Conservation (phyloP, 441 rosid species). For the Oxalis stricta region DNA sequence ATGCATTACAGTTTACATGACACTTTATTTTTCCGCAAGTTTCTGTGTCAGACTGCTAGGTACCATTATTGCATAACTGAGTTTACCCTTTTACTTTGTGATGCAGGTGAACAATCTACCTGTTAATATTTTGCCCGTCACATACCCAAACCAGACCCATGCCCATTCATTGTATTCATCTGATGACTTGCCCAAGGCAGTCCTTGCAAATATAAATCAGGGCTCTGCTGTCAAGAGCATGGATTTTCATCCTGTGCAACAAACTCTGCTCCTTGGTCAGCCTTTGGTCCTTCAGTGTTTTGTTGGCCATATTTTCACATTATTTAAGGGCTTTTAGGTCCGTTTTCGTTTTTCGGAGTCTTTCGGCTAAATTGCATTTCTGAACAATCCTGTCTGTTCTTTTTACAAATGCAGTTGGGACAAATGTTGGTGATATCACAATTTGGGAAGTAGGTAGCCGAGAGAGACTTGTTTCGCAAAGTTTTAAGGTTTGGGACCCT, state of each 20-base stretch:
- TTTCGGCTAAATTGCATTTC: background rate
- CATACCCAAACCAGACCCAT: constrained; percentile 48
- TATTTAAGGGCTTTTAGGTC: constrained; percentile 1
- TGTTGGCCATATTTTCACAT: background rate
- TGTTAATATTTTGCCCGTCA: constrained; percentile 37
- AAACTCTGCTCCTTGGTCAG: constrained; percentile 64
- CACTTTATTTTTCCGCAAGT: background rate
- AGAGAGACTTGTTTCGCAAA: constrained; percentile 43
- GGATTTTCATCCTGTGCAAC: constrained; percentile 80
- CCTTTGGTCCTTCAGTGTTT: constrained; percentile 4
- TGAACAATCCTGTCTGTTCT: background rate
- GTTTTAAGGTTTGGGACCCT: constrained; percentile 69
- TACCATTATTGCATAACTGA: background rate
- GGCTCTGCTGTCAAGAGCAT: constrained; percentile 68
- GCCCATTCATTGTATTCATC: constrained; percentile 38
- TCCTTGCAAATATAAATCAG: constrained; percentile 34
- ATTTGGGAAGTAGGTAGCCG: constrained; percentile 74
- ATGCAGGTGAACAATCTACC: constrained; percentile 44
- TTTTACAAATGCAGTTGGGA: constrained; percentile 40
- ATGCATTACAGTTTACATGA: background rate
- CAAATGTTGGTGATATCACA: constrained; percentile 53
- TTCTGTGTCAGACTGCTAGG: no score
- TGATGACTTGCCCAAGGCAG: constrained; percentile 66
- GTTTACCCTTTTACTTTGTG: background rate
- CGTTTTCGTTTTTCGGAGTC: constrained; percentile 1